Evolutionary conservation across 1,139 yeast species (phyloP).

Genomic region (Kluyveromyces sp.): DNA sequence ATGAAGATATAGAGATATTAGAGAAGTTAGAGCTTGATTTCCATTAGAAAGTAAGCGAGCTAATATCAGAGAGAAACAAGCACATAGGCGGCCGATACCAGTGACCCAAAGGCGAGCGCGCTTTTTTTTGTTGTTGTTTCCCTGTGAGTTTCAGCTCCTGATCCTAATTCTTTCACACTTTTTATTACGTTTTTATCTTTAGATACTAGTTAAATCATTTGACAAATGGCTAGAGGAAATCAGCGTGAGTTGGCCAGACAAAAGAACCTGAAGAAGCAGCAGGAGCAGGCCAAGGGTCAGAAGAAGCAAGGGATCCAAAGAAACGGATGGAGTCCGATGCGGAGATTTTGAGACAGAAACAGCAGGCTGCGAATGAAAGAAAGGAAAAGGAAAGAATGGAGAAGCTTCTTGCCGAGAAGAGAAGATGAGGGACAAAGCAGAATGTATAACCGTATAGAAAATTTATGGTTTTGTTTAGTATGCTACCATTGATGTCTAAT

Average conservation of each 20-base stretch:
- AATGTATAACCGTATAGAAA: not conserved
- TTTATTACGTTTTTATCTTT: too few relatives aligned
- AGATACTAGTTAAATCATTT: too few relatives aligned
- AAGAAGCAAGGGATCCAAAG: constrained; percentile 71
- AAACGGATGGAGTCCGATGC: constrained; percentile 85
- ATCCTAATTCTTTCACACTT: too few relatives aligned
- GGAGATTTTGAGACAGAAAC: constrained; percentile 80
- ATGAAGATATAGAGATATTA: too few relatives aligned
- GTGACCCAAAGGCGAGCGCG: too few relatives aligned
- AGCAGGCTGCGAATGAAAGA: constrained; percentile 68
- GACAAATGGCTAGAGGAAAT: constrained; percentile 83
- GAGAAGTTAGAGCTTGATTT: too few relatives aligned
- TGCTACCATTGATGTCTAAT: not conserved
- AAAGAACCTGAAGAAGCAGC: constrained; percentile 74
- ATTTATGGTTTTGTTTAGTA: not conserved
- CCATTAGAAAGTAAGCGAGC: too few relatives aligned
- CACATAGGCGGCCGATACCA: too few relatives aligned
- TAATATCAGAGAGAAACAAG: too few relatives aligned
- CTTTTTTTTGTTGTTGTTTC: too few relatives aligned
- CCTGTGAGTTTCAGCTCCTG: too few relatives aligned
- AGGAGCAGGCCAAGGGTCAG: constrained; percentile 49
- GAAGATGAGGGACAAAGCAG: constrained; percentile 32
- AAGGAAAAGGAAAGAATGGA: constrained; percentile 39
- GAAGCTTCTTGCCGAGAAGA: constrained; percentile 22
- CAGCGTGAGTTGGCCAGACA: constrained; percentile 93